A percentile compares a stretch with the other conserved stretches of the same genome.
phyloP scores from a whole-genome alignment of 805 yeast species.

The Nakazawaea wickerhamii region DNA sequence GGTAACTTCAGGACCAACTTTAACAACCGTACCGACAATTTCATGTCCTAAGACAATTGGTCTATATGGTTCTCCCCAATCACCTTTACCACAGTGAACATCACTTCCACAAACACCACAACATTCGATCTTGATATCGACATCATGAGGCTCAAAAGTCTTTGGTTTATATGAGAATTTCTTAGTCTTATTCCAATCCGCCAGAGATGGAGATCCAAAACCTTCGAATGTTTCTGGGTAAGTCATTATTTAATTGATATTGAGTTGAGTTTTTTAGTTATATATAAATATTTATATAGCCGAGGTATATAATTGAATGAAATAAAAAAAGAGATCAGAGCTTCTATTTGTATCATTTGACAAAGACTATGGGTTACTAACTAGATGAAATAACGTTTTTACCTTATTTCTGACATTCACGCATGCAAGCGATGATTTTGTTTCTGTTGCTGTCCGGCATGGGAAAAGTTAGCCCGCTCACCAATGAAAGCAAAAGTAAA shows the following conservation, averaged over 20 bases:
- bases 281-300: too few species aligned
- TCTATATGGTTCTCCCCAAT: constrained; percentile 36
- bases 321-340: constrained; percentile 10
- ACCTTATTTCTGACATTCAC: too few species aligned
- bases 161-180: constrained; percentile 29
- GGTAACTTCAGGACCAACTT: constrained; percentile 52
- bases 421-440: too few species aligned
- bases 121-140: constrained; percentile 36
- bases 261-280: background rate
- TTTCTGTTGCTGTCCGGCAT: too few species aligned
- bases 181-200: constrained; percentile 28
- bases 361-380: too few species aligned
- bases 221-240: constrained; percentile 35
- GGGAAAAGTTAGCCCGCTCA: too few species aligned
- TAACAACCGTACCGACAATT: constrained; percentile 53
- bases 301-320: too few species aligned
- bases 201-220: constrained; percentile 30
- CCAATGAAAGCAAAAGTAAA: too few species aligned
- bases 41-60: constrained; percentile 56
- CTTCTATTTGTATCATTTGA: too few species aligned
- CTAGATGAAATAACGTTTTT: too few species aligned
- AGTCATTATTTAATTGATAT: constrained; percentile 16
- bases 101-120: constrained; percentile 62
- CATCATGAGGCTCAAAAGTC: constrained; percentile 34
- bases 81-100: constrained; percentile 44